phyloP scores from a whole-genome alignment of 495 filamentous ascomycete genomes.

The Evansstolkia leycettana region DNA sequence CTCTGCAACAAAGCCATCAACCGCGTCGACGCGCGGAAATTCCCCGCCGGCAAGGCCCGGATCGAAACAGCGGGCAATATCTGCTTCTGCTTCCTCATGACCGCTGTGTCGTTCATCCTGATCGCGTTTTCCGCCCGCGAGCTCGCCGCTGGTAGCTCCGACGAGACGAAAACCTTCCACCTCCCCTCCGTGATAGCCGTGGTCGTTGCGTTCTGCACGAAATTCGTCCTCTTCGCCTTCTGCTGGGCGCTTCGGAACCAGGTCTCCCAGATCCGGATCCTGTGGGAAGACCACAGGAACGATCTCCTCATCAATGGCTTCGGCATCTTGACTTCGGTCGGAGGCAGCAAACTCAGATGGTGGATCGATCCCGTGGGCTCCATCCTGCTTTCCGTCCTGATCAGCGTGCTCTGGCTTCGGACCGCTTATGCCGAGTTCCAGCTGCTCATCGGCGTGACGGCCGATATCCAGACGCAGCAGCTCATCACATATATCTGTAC shows the following conservation, averaged over 20 bases:
- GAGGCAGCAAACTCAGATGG: slow-evolving; percentile 78
- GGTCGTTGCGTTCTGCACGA: slow-evolving; percentile 71
- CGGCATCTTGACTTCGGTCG: slow-evolving; percentile 79
- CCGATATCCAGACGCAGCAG: slow-evolving; percentile 75
- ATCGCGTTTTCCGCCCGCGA: slow-evolving; percentile 76
- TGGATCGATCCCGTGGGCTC: slow-evolving; percentile 94
- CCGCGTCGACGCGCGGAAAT: slow-evolving; percentile 76
- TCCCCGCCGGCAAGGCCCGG: slow-evolving; percentile 87
- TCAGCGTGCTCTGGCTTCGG: slow-evolving; percentile 65
- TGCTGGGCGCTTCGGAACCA: slow-evolving; percentile 83
- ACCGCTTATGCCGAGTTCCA: slow-evolving; percentile 87
- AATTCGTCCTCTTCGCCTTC: slow-evolving; percentile 75
- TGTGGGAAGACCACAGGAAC: slow-evolving; percentile 88
- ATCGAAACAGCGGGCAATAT: slow-evolving; percentile 97
- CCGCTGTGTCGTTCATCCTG: slow-evolving; percentile 75
- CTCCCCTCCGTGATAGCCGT: slow-evolving; percentile 82
- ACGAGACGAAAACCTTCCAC: slow-evolving; percentile 50
- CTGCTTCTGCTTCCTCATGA: slow-evolving; percentile 95
- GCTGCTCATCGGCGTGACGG: slow-evolving; percentile 78
- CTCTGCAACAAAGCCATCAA: slow-evolving; percentile 80
- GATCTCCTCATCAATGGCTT: slow-evolving; percentile 84
- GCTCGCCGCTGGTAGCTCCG: slow-evolving; percentile 34
- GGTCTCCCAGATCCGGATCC: slow-evolving; percentile 81
- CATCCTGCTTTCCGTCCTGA: slow-evolving; percentile 65
- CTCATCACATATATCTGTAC: slow-evolving; percentile 90